Evolutionary conservation across 2,329 filamentous ascomycete genomes (phyloP).

Genomic region (Colletotrichum destructivum): DNA sequence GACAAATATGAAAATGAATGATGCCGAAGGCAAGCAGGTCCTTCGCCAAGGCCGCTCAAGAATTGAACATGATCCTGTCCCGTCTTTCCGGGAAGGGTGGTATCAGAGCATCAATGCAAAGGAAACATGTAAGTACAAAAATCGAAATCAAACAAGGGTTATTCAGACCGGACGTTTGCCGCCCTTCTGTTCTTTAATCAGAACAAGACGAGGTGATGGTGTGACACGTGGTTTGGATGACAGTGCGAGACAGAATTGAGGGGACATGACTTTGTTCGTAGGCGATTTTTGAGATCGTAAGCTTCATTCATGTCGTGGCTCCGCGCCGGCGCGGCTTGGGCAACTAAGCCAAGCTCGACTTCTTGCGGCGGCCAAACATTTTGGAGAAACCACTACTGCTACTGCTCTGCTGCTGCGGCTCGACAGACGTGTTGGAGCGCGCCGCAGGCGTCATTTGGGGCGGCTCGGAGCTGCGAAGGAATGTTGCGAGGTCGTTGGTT

Average conservation of each 20-base stretch:
- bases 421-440: slow-evolving; percentile 44
- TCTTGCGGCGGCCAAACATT: slow-evolving; percentile 67
- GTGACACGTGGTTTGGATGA: slow-evolving; percentile 13
- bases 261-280: slow-evolving; percentile 28
- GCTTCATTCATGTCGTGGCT: slow-evolving; percentile 39
- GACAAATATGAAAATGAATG: neutral
- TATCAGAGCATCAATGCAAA: slow-evolving; percentile 37
- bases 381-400: slow-evolving; percentile 59
- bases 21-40: slow-evolving; percentile 20
- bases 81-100: slow-evolving; percentile 31
- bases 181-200: neutral
- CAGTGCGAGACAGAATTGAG: neutral
- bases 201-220: slow-evolving; percentile 4
- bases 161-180: slow-evolving; percentile 9
- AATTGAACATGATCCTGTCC: slow-evolving; percentile 36
- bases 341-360: slow-evolving; percentile 54
- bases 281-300: slow-evolving; percentile 29
- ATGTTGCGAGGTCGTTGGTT: slow-evolving; percentile 80
- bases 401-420: slow-evolving; percentile 53
- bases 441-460: slow-evolving; percentile 54
- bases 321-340: slow-evolving; percentile 19
- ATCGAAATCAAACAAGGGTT: slow-evolving; percentile 11
- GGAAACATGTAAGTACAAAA: slow-evolving; percentile 24
- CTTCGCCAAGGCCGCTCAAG: slow-evolving; percentile 16
- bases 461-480: slow-evolving; percentile 79